phyloP scores from a whole-genome alignment of 306 rosid genomes.

The Rosa rugosa region DNA sequence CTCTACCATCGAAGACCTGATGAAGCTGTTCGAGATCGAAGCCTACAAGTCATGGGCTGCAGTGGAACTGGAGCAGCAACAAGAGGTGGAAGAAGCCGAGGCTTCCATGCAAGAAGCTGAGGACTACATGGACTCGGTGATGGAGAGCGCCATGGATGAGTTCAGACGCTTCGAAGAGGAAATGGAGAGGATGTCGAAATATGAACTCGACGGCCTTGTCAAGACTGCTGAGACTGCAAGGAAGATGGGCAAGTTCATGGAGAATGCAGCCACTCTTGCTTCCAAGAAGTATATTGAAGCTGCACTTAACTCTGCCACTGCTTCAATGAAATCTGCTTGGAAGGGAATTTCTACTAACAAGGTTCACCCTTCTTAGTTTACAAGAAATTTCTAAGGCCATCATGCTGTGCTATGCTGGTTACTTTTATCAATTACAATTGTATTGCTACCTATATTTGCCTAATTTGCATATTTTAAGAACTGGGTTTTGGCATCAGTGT shows the following conservation, averaged over 20 bases:
- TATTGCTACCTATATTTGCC: not conserved
- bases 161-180: conserved; percentile 70
- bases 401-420: not conserved
- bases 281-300: conserved; percentile 77
- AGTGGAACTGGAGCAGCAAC: conserved; percentile 54
- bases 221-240: conserved; percentile 62
- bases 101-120: conserved; percentile 54
- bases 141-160: conserved; percentile 90
- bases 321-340: conserved; percentile 94
- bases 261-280: conserved; percentile 66
- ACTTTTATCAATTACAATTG: not conserved
- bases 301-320: conserved; percentile 67
- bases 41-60: conserved; percentile 94
- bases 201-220: conserved; percentile 47
- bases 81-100: conserved; percentile 62
- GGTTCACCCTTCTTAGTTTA: conserved; percentile 78
- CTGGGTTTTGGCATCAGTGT: conserved; percentile 5
- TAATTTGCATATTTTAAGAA: not conserved
- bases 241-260: conserved; percentile 72
- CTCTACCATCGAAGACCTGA: conserved; percentile 64
- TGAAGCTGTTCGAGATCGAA: conserved; percentile 92
- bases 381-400: not conserved
- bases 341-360: conserved; percentile 65
- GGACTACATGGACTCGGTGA: conserved; percentile 68
- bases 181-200: conserved; percentile 46